Percentiles rank a stretch among this genome's conserved stretches.
Conservation (phyloP, 768 basidiomycete genomes). For the Podaxis pistillaris region DNA sequence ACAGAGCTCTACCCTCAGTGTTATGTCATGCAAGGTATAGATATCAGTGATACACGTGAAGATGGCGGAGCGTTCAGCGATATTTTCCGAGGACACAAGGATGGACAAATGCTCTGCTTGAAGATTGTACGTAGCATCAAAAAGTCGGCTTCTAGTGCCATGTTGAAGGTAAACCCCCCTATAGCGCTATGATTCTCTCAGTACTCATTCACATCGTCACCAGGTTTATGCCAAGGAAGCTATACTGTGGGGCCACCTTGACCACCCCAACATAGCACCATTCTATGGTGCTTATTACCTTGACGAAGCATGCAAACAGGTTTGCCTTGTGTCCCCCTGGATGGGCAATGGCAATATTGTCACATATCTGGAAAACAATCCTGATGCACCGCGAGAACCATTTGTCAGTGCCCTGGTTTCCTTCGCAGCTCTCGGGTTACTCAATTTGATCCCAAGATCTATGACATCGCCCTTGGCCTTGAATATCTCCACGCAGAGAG, state of each 20-base stretch:
- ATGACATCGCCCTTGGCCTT: conserved; percentile 15
- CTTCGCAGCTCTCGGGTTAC: not conserved
- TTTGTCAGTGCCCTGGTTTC: not conserved
- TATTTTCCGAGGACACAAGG: conserved; percentile 23
- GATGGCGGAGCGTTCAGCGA: conserved; percentile 27
- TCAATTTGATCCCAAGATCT: conserved; percentile 4
- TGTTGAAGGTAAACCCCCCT: conserved; percentile 20
- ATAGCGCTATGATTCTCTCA: not conserved
- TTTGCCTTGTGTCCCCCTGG: conserved; percentile 14
- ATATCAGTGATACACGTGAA: conserved; percentile 11
- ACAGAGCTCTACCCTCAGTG: conserved; percentile 28
- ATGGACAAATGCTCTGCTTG: conserved; percentile 20
- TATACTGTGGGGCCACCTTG: conserved; percentile 2
- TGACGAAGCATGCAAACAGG: not conserved
- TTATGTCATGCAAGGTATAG: conserved; percentile 20
- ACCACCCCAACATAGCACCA: conserved; percentile 4
- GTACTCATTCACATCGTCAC: not conserved
- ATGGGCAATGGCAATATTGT: conserved; percentile 12
- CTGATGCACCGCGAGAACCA: not conserved
- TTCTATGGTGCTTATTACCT: conserved; percentile 8
- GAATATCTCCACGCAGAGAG: conserved; percentile 15
- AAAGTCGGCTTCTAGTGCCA: conserved; percentile 15
- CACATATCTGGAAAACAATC: not conserved
- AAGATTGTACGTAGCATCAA: conserved; percentile 25
- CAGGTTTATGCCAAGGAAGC: conserved; percentile 1